A percentile compares a stretch with the other conserved stretches of the same genome.
Conservation (phyloP, 2,329 filamentous ascomycete species). For the Fusarium sp. region DNA sequence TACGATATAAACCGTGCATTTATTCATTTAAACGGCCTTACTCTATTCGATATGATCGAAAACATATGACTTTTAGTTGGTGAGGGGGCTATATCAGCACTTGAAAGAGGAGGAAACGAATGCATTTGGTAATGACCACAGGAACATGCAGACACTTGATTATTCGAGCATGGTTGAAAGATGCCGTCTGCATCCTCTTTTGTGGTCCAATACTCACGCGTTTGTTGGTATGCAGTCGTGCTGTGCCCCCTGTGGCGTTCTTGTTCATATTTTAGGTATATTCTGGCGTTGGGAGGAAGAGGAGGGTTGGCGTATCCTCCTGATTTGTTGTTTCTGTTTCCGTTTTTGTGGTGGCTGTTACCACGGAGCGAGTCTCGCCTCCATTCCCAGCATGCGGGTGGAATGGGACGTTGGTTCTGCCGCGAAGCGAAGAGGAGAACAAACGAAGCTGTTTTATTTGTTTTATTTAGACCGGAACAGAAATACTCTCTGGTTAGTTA, state of each 20-base stretch:
- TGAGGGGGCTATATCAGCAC: neutral
- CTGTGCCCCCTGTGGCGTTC: constrained; percentile 26
- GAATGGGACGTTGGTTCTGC: constrained; percentile 1
- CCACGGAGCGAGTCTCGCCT: neutral
- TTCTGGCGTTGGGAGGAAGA: constrained; percentile 33
- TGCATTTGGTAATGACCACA: neutral
- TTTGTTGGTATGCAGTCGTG: neutral
- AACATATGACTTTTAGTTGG: constrained; percentile 11
- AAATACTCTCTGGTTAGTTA: constrained; percentile 12
- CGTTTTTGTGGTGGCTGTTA: constrained; percentile 6
- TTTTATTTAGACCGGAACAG: constrained; percentile 7
- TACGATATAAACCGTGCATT: constrained; percentile 33
- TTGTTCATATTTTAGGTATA: constrained; percentile 31
- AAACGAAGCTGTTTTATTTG: constrained; percentile 6
- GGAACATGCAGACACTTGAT: neutral
- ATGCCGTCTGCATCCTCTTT: neutral
- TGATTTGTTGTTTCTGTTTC: constrained; percentile 9
- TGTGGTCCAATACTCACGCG: neutral
- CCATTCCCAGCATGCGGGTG: neutral
- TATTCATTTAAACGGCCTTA: constrained; percentile 33
- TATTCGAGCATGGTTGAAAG: neutral
- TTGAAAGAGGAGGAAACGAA: neutral
- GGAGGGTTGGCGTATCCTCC: constrained; percentile 1
- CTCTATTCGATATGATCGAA: constrained; percentile 19
- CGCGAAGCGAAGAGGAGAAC: neutral